Conservation (phyloP, 495 filamentous ascomycete genomes). For the Aspergillus wentii region DNA sequence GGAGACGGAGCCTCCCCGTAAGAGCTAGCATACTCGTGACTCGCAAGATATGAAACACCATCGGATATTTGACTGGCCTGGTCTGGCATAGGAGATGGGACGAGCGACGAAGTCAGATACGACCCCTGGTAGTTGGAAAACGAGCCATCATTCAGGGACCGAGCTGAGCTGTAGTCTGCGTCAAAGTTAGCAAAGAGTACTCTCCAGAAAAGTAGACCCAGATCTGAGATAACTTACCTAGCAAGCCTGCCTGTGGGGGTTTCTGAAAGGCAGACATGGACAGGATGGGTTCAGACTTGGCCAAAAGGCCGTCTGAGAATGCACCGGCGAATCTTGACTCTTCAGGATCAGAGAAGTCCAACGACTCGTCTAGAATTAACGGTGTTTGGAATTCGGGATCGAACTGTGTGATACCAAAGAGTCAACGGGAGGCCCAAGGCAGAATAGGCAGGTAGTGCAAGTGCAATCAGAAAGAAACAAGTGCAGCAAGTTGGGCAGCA, state of each 20-base stretch:
- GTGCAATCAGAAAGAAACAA: conserved; percentile 15
- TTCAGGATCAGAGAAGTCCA: conserved; percentile 48
- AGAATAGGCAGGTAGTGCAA: conserved; percentile 1
- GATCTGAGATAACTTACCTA: conserved; percentile 29
- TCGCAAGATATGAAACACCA: conserved; percentile 40
- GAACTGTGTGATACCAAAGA: conserved; percentile 23
- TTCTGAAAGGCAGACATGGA: conserved; percentile 52
- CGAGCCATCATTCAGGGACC: conserved; percentile 41
- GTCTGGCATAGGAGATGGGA: conserved; percentile 42
- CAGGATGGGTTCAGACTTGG: conserved; percentile 49
- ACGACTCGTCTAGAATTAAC: conserved; percentile 48
- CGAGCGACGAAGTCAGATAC: conserved; percentile 40
- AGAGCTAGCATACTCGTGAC: conserved; percentile 37
- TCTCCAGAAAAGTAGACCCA: not conserved
- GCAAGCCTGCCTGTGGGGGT: conserved; percentile 31
- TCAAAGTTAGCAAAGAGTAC: conserved; percentile 7
- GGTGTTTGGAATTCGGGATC: conserved; percentile 47
- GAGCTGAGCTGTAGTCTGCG: conserved; percentile 38
- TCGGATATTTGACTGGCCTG: conserved; percentile 43
- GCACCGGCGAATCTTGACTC: conserved; percentile 41
- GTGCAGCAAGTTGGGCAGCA: conserved; percentile 17
- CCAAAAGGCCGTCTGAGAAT: conserved; percentile 46
- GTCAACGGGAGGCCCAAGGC: conserved; percentile 19
- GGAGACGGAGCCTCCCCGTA: conserved; percentile 43
- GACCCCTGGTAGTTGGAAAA: conserved; percentile 36